Base-by-base conservation (phyloP, 176 grass and related monocot genomes). In the Aechmea fasciata region DNA sequence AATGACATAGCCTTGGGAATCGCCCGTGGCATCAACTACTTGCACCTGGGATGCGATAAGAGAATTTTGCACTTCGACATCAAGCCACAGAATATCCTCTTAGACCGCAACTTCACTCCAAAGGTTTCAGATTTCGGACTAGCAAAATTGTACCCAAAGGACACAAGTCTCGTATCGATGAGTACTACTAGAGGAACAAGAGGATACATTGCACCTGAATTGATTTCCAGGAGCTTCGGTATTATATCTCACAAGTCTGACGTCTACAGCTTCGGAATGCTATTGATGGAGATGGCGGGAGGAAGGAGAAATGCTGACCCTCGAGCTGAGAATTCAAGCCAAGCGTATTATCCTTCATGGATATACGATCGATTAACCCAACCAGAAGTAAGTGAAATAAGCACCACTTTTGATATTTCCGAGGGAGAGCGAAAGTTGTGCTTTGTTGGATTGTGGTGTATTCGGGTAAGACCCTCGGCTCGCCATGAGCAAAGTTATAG, bases 41-140 rank as follows among this genome's bases (percentile, higher is more conserved):
- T 90, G 1, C 87, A 90, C 13, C 17, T 55, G 0, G 87, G 87
- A 2, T 90, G 87, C 11, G 78, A 74, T 1, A 52, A 82, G 65
- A 59, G 71, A 48, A 91, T 87, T 52, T 1, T 87, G 1, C 88
- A 87, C 14, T 91, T 91, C 5, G 84, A 91, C n/a, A 84, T 91
- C 50, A 84, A 91, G 63, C 88, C 76, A 0, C 73, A 75, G 2
- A 85, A 85, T 17, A 82, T 85, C 53, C 86, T 89, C 63, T 24
- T 85, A 4, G 83, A 81, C 10, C 5, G 9, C 8, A 75, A 81
- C 9, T 86, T 91, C 11, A 14, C 79, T 0, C 87, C 83, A 0
- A 86, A 91, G 62, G 69, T 86, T 59, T 52, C 87, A 2, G 87
- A 91, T 15, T 91, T 91, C 11, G 87, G 83, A 0, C 80, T 86